Percentiles rank a stretch among this genome's conserved stretches.
phyloP scores from a whole-genome alignment of 257 asterid species.

The Penstemon barbatus region DNA sequence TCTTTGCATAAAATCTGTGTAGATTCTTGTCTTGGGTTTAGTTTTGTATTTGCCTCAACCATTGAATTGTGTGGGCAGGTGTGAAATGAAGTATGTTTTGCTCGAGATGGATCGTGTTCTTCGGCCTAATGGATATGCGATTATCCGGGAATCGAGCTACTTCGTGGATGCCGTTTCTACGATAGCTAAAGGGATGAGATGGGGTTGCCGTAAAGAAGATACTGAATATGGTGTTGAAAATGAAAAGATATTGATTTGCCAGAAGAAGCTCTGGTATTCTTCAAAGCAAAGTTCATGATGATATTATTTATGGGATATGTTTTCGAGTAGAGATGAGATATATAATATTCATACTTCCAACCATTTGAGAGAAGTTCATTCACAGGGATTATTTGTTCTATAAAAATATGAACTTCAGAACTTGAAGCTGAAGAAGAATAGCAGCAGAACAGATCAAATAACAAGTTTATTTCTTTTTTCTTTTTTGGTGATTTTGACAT shows the following conservation, averaged over 20 bases:
- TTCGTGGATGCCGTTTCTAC: constrained; percentile 63
- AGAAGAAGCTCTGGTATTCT: constrained; percentile 94
- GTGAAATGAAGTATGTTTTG: constrained; percentile 88
- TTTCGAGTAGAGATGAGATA: constrained; percentile 33
- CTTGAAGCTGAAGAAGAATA: constrained; percentile 34
- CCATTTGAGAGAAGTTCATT: constrained; percentile 36
- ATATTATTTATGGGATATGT: constrained; percentile 19
- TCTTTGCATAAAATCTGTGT: not conserved
- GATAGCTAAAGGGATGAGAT: constrained; percentile 80
- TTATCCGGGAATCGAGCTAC: constrained; percentile 81
- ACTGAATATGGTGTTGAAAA: constrained; percentile 66
- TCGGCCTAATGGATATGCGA: constrained; percentile 81
- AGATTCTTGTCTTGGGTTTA: not conserved
- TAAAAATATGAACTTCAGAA: constrained; percentile 21
- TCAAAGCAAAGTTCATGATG: constrained; percentile 55
- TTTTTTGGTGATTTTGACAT: constrained; percentile 19
- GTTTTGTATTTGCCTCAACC: not conserved
- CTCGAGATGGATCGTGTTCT: constrained; percentile 95
- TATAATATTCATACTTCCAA: constrained; percentile 31
- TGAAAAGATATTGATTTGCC: constrained; percentile 88
- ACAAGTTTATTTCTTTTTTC: constrained; percentile 29
- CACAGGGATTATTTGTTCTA: constrained; percentile 26
- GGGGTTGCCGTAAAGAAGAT: constrained; percentile 87
- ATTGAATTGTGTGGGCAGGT: constrained; percentile 43
- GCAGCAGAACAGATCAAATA: constrained; percentile 28